Evolutionary conservation across 2,329 filamentous ascomycete species (phyloP).

Genomic region (Mycosphaerella sp.): DNA sequence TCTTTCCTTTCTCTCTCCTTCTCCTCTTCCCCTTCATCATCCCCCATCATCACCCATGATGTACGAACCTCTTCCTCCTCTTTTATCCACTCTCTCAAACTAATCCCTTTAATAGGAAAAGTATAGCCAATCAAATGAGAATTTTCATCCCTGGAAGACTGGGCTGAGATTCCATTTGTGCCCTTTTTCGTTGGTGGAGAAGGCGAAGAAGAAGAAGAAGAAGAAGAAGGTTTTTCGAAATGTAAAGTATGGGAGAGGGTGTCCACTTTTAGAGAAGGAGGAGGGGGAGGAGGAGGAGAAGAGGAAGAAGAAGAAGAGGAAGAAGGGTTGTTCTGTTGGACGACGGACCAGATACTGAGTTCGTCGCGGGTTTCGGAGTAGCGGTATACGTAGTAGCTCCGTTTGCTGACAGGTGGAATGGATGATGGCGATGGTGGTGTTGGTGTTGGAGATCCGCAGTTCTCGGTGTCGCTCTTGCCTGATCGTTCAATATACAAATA

Average conservation of each 20-base stretch:
- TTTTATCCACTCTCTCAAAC: constrained; percentile 51
- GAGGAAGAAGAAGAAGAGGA: no score
- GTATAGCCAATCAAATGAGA: constrained; percentile 63
- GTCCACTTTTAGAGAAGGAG: no score
- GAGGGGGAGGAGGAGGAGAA: no score
- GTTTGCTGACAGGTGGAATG: no score
- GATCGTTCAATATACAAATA: constrained; percentile 30
- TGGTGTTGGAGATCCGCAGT: constrained; percentile 21
- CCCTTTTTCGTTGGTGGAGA: no score
- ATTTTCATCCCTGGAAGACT: no score
- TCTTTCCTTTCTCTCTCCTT: constrained; percentile 64
- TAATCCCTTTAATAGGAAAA: constrained; percentile 56
- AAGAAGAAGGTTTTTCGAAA: no score
- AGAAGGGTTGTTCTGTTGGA: constrained; percentile 51
- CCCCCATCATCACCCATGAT: no score
- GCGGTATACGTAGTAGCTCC: constrained; percentile 65
- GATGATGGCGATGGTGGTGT: constrained; percentile 37
- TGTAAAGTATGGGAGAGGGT: no score
- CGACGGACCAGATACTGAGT: constrained; percentile 68
- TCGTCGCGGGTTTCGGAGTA: constrained; percentile 56
- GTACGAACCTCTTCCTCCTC: no score
- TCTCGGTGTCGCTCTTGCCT: constrained; percentile 8
- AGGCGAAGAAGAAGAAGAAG: no score
- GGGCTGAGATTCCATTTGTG: no score
- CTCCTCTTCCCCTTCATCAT: constrained; percentile 37